Evolutionary conservation across 257 asterid genomes (phyloP).

Genomic region (Rehmannia glutinosa): DNA sequence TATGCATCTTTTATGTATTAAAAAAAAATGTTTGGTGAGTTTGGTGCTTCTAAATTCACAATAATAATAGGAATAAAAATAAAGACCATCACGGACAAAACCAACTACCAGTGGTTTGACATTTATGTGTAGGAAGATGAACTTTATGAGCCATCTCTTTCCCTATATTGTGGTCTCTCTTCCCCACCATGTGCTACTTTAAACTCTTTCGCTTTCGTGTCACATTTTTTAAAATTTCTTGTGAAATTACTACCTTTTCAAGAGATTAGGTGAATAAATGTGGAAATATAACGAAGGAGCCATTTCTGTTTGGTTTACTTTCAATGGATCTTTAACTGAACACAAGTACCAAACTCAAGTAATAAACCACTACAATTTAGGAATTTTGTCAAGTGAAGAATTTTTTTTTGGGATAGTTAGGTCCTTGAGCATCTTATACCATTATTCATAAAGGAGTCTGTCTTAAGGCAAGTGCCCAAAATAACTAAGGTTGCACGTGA

Average conservation of each 20-base stretch:
- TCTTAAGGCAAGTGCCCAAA: too few relatives aligned
- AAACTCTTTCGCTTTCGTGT: slow-evolving; percentile 19
- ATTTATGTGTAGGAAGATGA: slow-evolving; percentile 9
- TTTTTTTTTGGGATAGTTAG: too few relatives aligned
- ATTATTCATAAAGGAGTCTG: too few relatives aligned
- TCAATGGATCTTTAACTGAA: too few relatives aligned
- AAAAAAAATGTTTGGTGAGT: not conserved
- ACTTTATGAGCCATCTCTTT: slow-evolving; percentile 30
- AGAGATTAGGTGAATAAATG: not conserved
- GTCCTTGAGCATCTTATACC: too few relatives aligned
- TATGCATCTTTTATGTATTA: slow-evolving; percentile 9
- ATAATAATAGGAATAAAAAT: too few relatives aligned
- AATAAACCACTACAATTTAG: too few relatives aligned
- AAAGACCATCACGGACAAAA: not conserved
- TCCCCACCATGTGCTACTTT: slow-evolving; percentile 41
- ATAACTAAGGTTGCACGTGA: too few relatives aligned
- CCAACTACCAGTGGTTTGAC: slow-evolving; percentile 11
- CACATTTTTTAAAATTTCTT: not conserved
- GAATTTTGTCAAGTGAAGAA: too few relatives aligned
- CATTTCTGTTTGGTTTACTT: too few relatives aligned
- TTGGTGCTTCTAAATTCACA: not conserved
- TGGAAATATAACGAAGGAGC: not conserved
- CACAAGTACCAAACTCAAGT: too few relatives aligned
- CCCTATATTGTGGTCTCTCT: slow-evolving; percentile 16
- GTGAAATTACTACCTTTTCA: not conserved